These are phyloP conservation scores for Pseudocercospora fijiensis DNA, from an alignment of 2,329 filamentous ascomycete genomes.

Conservation along the genomic window DNA sequence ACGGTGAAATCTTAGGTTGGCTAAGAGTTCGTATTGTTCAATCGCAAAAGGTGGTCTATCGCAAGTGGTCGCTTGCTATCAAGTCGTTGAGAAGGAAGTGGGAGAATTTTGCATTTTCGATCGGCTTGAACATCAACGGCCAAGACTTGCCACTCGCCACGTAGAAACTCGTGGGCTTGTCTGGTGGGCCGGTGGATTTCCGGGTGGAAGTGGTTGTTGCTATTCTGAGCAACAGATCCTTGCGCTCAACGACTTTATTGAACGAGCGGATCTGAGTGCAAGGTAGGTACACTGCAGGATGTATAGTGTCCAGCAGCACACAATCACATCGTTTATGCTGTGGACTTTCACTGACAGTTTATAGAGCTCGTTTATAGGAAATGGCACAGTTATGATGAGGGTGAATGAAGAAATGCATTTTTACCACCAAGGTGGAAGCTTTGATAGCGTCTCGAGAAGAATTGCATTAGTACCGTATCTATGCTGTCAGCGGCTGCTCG, in stretches of 20 bases:
- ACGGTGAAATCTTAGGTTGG: background rate
- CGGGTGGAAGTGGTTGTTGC: background rate
- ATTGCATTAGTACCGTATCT: conserved; percentile 1
- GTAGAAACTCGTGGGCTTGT: background rate
- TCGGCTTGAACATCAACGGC: background rate
- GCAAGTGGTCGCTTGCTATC: background rate
- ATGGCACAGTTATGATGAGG: background rate
- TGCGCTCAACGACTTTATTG: conserved; percentile 3
- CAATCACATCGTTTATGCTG: background rate
- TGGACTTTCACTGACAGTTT: background rate
- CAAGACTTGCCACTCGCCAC: background rate
- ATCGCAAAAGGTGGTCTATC: background rate
- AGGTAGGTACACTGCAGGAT: background rate
- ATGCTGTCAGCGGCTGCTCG: conserved; percentile 8
- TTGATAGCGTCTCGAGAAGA: background rate
- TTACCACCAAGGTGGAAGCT: background rate
- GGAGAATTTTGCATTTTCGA: background rate
- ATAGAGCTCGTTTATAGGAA: background rate
- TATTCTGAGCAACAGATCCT: conserved; percentile 1
- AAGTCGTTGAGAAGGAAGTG: background rate
- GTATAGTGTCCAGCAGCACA: background rate
- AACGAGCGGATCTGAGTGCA: conserved; percentile 1
- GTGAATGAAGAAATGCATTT: background rate
- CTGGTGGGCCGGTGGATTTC: background rate
- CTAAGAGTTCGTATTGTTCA: background rate